Evolutionary conservation across 179 eudicot genomes (phyloP).

Genomic region (Sideroxylon spinosum): DNA sequence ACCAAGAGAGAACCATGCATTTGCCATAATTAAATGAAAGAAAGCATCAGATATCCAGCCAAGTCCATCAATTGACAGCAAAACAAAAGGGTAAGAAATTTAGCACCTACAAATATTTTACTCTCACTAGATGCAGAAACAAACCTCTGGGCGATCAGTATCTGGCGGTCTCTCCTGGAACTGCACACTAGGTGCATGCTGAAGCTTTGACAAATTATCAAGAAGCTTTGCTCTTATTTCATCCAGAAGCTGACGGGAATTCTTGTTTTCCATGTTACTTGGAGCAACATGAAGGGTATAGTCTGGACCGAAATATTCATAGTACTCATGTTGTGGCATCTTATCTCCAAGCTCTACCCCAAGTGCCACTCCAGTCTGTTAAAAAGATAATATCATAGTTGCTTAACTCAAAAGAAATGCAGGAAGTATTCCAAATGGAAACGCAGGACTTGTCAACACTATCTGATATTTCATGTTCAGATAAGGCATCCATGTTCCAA

Average conservation of each 20-base stretch:
- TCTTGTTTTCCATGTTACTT: constrained; percentile 87
- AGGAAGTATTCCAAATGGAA: neutral
- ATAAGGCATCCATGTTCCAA: neutral
- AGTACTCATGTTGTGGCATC: constrained; percentile 83
- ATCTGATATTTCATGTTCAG: neutral
- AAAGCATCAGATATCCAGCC: constrained; percentile 6
- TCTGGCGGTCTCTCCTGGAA: constrained; percentile 83
- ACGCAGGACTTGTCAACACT: neutral
- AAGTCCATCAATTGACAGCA: neutral
- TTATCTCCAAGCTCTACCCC: constrained; percentile 73
- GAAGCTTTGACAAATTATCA: constrained; percentile 62
- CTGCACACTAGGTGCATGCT: constrained; percentile 81
- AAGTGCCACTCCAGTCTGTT: constrained; percentile 83
- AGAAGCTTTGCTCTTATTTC: constrained; percentile 68
- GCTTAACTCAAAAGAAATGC: neutral
- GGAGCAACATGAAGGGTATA: constrained; percentile 85
- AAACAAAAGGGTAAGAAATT: neutral
- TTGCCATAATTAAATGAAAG: neutral
- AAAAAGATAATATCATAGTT: neutral
- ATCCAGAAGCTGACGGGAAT: constrained; percentile 58
- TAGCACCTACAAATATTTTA: neutral
- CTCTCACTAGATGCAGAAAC: constrained; percentile 17
- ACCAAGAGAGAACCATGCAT: neutral
- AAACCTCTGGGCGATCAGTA: constrained; percentile 63
- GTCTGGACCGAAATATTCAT: constrained; percentile 80